Percentiles rank a stretch among this genome's conserved stretches.
These are phyloP conservation scores for Leptographium flavum DNA, from an alignment of 2,329 filamentous ascomycete genomes.

Conservation along the genomic window DNA sequence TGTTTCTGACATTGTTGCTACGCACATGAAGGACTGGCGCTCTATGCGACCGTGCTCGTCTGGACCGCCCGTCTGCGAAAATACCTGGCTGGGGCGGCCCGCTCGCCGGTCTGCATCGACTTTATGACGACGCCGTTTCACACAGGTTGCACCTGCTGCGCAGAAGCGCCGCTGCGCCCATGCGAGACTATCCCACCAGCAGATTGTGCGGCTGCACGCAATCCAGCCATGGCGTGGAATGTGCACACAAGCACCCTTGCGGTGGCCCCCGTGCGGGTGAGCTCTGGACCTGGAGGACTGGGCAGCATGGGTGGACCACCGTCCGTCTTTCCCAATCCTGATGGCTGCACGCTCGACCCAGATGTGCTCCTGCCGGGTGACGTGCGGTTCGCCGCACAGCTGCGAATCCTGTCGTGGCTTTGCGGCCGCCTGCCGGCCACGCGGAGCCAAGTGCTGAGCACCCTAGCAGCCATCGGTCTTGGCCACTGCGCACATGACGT, in stretches of 20 bases:
- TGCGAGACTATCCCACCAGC: slow-evolving; percentile 8
- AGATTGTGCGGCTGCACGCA: neutral
- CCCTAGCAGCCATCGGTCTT: slow-evolving; percentile 11
- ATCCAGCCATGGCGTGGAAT: slow-evolving; percentile 9
- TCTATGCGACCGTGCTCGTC: slow-evolving; percentile 11
- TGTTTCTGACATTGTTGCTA: neutral
- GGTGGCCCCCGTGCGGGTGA: slow-evolving; percentile 4
- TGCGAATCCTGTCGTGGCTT: slow-evolving; percentile 12
- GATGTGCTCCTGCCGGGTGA: slow-evolving; percentile 10
- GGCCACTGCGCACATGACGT: slow-evolving; percentile 13
- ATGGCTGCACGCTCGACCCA: neutral
- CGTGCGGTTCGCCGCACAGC: slow-evolving; percentile 11
- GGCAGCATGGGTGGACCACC: neutral
- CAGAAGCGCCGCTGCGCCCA: neutral
- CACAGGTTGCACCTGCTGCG: slow-evolving; percentile 8
- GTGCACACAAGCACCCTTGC: slow-evolving; percentile 6
- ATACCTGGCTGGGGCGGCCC: slow-evolving; percentile 10
- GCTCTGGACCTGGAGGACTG: neutral
- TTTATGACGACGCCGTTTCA: slow-evolving; percentile 11
- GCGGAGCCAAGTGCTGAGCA: slow-evolving; percentile 8
- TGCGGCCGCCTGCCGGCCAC: slow-evolving; percentile 9
- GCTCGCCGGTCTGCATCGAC: slow-evolving; percentile 6
- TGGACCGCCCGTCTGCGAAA: slow-evolving; percentile 10
- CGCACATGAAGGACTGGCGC: slow-evolving; percentile 10
- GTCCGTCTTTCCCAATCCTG: neutral